A percentile compares a stretch with the other conserved stretches of the same genome.
Evolutionary conservation across 2,329 filamentous ascomycete species (phyloP).

Genomic region (Alternaria ethzedia): DNA sequence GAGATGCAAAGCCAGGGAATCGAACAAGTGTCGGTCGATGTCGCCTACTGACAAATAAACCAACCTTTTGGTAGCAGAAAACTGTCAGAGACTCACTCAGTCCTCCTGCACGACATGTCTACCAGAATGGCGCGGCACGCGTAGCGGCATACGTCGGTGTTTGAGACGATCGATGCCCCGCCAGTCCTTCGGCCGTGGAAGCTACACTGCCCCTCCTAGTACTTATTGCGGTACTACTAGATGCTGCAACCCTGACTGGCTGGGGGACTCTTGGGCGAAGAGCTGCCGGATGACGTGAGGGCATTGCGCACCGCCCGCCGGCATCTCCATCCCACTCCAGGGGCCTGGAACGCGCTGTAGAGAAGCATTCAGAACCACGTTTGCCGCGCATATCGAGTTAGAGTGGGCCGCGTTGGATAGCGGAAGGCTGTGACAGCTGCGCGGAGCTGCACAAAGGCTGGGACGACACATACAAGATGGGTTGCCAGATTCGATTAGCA

Average conservation of each 20-base stretch:
- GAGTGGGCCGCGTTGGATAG: slow-evolving; percentile 18
- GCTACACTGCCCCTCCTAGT: slow-evolving; percentile 28
- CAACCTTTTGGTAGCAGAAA: not conserved
- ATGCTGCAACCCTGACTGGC: slow-evolving; percentile 23
- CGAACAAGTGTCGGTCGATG: not conserved
- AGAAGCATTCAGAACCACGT: slow-evolving; percentile 72
- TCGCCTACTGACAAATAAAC: not conserved
- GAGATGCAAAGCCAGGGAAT: not conserved
- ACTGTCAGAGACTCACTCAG: not conserved
- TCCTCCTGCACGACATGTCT: slow-evolving; percentile 7
- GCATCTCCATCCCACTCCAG: slow-evolving; percentile 19
- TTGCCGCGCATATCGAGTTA: slow-evolving; percentile 39
- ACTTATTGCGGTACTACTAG: slow-evolving; percentile 15
- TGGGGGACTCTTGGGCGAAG: slow-evolving; percentile 10
- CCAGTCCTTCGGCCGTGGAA: slow-evolving; percentile 21
- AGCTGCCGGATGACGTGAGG: slow-evolving; percentile 36
- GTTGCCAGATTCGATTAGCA: not conserved
- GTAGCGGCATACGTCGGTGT: slow-evolving; percentile 20
- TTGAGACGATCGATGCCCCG: slow-evolving; percentile 15
- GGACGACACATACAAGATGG: not conserved
- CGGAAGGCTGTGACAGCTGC: slow-evolving; percentile 23
- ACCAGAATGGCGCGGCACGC: slow-evolving; percentile 2
- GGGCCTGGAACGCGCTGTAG: slow-evolving; percentile 61
- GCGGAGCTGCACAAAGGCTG: slow-evolving; percentile 21
- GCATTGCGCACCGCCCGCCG: slow-evolving; percentile 17